These are phyloP conservation scores for Colletotrichum lindemuthianum DNA, from an alignment of 2,329 filamentous ascomycete species.

Conservation along the genomic window DNA sequence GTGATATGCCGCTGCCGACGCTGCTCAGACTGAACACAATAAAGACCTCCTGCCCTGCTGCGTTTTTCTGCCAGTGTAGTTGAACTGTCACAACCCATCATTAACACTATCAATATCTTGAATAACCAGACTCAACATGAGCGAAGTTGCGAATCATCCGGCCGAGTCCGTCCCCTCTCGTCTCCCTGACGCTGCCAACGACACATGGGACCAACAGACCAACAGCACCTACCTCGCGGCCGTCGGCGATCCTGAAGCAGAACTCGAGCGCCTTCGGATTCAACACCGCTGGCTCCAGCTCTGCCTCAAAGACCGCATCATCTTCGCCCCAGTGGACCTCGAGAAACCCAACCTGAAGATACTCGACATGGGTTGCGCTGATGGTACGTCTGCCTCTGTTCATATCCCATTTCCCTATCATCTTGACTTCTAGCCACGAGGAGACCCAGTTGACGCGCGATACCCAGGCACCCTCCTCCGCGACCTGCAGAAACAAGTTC, in stretches of 20 bases:
- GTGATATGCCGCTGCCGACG: too few species aligned
- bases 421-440: not conserved
- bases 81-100: too few species aligned
- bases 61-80: too few species aligned
- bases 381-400: slow-evolving; percentile 17
- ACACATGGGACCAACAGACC: not conserved
- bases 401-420: too few species aligned
- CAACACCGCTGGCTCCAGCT: slow-evolving; percentile 34
- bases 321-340: slow-evolving; percentile 34
- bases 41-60: too few species aligned
- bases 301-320: slow-evolving; percentile 25
- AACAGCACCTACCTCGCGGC: slow-evolving; percentile 6
- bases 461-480: slow-evolving; percentile 32
- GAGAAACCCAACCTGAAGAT: slow-evolving; percentile 23
- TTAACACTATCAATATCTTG: too few species aligned
- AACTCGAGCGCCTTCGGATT: slow-evolving; percentile 34
- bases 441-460: not conserved
- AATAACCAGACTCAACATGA: too few species aligned
- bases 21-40: too few species aligned
- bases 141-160: too few species aligned
- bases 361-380: slow-evolving; percentile 36
- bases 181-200: too few species aligned
- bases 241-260: slow-evolving; percentile 32
- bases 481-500: slow-evolving; percentile 34
- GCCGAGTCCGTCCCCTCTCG: too few species aligned